A percentile compares a stretch with the other conserved stretches of the same genome.
These are phyloP conservation scores for Schwanniomyces occidentalis DNA, from an alignment of 805 yeast genomes.

Conservation along the genomic window DNA sequence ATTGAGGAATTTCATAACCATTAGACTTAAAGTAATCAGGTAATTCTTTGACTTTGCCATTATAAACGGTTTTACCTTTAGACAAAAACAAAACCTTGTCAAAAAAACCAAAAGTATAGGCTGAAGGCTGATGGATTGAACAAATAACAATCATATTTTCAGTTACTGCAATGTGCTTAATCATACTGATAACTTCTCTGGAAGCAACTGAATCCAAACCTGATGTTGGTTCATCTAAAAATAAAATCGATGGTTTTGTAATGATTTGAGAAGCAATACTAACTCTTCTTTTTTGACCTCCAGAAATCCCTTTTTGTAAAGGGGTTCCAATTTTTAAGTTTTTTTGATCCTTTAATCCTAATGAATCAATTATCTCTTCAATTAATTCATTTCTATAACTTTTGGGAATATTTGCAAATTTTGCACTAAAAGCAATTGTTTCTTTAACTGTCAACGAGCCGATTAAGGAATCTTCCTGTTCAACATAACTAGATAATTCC, in stretches of 20 bases:
- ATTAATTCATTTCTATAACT: conserved; percentile 10
- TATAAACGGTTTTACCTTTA: conserved; percentile 20
- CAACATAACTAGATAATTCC: conserved; percentile 21
- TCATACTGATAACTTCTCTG: conserved; percentile 50
- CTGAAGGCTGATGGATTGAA: conserved; percentile 55
- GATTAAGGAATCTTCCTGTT: conserved; percentile 23
- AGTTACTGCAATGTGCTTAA: conserved; percentile 40
- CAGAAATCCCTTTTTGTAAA: conserved; percentile 22
- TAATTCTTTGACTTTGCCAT: conserved; percentile 14
- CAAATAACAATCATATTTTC: conserved; percentile 44
- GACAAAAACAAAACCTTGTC: conserved; percentile 23
- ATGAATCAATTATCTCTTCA: conserved; percentile 8
- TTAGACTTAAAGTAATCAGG: conserved; percentile 17
- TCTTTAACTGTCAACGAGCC: conserved; percentile 22
- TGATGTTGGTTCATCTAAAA: conserved; percentile 63
- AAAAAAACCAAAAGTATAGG: conserved; percentile 38
- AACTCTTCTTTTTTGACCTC: conserved; percentile 23
- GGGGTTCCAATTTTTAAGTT: conserved; percentile 19
- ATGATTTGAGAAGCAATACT: conserved; percentile 21
- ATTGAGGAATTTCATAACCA: conserved; percentile 17
- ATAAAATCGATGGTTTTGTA: conserved; percentile 33
- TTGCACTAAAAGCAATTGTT: conserved; percentile 14
- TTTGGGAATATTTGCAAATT: conserved; percentile 4
- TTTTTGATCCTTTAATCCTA: conserved; percentile 16
- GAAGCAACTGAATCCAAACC: conserved; percentile 60